Evolutionary conservation across 305 asterid genomes (phyloP), one percentile per base, ranked within the genome.

Genomic region (Fraxinus platypoda): DNA sequence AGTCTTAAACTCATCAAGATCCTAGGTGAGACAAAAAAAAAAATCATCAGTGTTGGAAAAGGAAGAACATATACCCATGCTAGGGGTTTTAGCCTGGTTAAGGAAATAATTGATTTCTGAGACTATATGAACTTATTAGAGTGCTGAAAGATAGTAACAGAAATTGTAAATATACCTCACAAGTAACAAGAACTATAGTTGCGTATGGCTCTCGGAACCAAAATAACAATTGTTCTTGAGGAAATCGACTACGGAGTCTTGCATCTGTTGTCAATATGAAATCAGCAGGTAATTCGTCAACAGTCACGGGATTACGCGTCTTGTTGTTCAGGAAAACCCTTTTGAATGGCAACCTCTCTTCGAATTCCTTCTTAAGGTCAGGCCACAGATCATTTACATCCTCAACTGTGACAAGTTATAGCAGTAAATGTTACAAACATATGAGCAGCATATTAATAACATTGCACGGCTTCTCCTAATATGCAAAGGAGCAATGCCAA

Each of bases 341-440:
- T 88, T 85, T 93, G 85, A 93, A 87, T 7, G 99, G 98, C 87
- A 97, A 76, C 91, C 95, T 88, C 85, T 87, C 98, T 83, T 97
- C 97, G 79, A 94, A 97, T 21, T 86, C 97, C 83, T 87, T 89
- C 91, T 90, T 93, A 59, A 95, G 84, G 66, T 85, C 87, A 79
- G 98, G 98, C 99, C 99, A 97, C 87, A 93, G 89, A 85, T 97
- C 99, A 79, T 95, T 95, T 81, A 97, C 98, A 91, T 97, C 99
- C 94, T 97, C 98, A 87, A 97, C 99, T 97, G 92, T 78, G 80
- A 84, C 75, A 85, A 81, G 81, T 43, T 12, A 43, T 68, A 79
- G 30, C 71, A 62, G 25, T 62, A 62, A 62, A 62, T 19, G 71
- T 8, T 62, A 62, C 12, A 19, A 68, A 73, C 71, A 77, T 25